These are phyloP conservation scores for Nitzschia inconspicua DNA, from an alignment of 108 stramenopile species.

Conservation along the genomic window DNA sequence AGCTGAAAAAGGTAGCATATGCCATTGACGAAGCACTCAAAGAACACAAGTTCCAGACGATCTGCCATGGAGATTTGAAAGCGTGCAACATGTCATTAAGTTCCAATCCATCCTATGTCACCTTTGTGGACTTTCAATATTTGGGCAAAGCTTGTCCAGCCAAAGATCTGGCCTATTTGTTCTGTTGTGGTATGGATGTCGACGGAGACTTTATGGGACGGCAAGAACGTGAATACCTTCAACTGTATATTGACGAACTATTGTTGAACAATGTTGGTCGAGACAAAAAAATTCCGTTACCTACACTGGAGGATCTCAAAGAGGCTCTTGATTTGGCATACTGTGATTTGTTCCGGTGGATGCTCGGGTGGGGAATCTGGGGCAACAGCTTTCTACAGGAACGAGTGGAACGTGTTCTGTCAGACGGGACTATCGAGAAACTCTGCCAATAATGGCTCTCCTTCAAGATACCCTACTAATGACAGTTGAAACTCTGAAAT, in stretches of 20 bases:
- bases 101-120: slow-evolving; percentile 5
- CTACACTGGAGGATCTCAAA: neutral
- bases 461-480: too few species aligned
- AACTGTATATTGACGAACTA: slow-evolving; percentile 4
- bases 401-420: neutral
- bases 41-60: slow-evolving; percentile 58
- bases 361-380: slow-evolving; percentile 5
- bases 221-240: neutral
- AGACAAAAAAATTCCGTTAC: neutral
- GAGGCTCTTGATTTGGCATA: slow-evolving; percentile 5
- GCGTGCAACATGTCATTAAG: slow-evolving; percentile 63
- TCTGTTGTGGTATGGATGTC: slow-evolving; percentile 37
- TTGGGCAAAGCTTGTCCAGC: slow-evolving; percentile 58
- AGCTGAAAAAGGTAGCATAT: slow-evolving; percentile 57
- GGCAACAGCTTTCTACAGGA: neutral
- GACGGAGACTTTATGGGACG: slow-evolving; percentile 20
- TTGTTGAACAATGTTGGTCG: neutral
- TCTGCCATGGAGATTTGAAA: slow-evolving; percentile 73
- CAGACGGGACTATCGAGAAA: too few species aligned
- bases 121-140: slow-evolving; percentile 81
- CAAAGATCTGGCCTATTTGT: slow-evolving; percentile 70
- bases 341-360: slow-evolving; percentile 7
- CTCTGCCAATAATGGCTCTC: too few species aligned
- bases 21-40: slow-evolving; percentile 65
- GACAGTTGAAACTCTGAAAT: too few species aligned